Conservation (phyloP, 2,329 filamentous ascomycete genomes). For the Stemphylium vesicarium region DNA sequence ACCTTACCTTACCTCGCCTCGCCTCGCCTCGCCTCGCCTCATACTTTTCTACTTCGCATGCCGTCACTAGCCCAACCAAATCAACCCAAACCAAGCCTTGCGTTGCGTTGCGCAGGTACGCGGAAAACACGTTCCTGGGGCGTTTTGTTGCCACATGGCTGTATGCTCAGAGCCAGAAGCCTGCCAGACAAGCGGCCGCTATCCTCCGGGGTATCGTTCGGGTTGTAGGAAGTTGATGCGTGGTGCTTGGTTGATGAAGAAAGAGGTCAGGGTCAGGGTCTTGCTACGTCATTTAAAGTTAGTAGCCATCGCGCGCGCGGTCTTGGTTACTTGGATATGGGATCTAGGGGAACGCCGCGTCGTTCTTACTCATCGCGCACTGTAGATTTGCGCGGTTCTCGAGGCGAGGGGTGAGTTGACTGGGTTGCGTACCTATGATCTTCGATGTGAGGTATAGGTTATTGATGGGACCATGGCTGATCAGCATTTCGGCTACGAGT, state of each 20-base stretch:
- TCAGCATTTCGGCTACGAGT: no score
- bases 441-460: no score
- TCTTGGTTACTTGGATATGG: no score
- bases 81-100: not conserved
- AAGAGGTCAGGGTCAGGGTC: not conserved
- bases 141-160: not conserved
- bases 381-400: no score
- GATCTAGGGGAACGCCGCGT: no score
- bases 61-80: constrained; percentile 5
- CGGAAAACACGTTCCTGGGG: constrained; percentile 7
- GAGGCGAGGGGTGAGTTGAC: no score
- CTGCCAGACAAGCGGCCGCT: not conserved
- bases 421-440: no score
- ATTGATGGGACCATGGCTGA: no score
- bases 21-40: no score
- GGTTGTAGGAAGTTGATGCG: not conserved
- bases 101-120: constrained; percentile 1
- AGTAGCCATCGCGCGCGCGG: no score
- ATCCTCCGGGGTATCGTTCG: not conserved
- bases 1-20: not conserved
- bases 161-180: not conserved
- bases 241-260: not conserved
- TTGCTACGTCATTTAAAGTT: constrained; percentile 5
- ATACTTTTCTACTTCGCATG: not conserved
- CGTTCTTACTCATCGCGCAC: no score